Base-by-base conservation (phyloP, 306 rosid genomes). In the Cucurbita maxima region DNA sequence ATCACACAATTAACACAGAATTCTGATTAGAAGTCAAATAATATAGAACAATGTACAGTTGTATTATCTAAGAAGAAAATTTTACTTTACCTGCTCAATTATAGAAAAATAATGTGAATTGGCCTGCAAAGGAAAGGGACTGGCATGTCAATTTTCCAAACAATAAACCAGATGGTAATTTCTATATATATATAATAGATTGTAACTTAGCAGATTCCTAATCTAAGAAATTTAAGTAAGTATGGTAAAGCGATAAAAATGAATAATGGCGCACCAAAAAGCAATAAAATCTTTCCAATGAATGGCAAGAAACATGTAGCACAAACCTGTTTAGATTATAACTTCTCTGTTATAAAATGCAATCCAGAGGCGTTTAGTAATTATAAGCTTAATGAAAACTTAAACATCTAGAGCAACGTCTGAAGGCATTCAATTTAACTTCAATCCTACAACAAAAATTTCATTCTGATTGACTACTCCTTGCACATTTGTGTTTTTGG, bases 101-200 rank as follows among this genome's bases (percentile, higher is more conserved):
- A 94, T 89, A 76, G 97, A 84, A 85, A 72, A 94, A 71, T 86
- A 94, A 81, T 94, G 96, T 67, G 97, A 91, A 84, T 94, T 94
- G 47, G 99, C 99, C 99, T 94, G 99, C 96, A 89, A 16, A 55
- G 72, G 81, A 44, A 68, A 67, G 56, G 56, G 38, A 75, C 62
- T 58, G 43, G 70, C 44, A 43, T 16, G 70, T 47, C 74, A 56
- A 72, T 48, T 75, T 55, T 68, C 76, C 57, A 58, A 16, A 43
- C 37, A 63, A 63, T 41, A 44, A 66, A 10, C 22, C 48, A 16
- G 15, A 40, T 18, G 22, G 50, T 37, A 40, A 62, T 40, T n/a
- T 62, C 20, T 36, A 36, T 34, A 60, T 37, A 36, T 60, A 60
- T 34, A 60, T 14, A 34, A 60, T 7, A 62, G 9, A 19, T 18